phyloP scores from a whole-genome alignment of 441 rosid species.

The Pelargonium fulgidum region DNA sequence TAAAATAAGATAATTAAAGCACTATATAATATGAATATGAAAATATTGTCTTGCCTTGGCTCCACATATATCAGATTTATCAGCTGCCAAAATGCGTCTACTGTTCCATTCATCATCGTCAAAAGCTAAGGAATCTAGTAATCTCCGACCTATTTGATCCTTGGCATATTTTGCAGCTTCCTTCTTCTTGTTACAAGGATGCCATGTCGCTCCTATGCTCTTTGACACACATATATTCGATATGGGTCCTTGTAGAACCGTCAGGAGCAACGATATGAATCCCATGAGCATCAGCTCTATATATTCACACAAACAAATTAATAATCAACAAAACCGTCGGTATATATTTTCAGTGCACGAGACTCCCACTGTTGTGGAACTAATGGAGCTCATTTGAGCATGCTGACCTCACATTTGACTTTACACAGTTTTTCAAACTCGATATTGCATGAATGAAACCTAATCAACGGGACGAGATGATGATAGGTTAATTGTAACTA shows the following conservation, averaged over 20 bases:
- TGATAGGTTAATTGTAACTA: neutral
- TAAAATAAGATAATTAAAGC: neutral
- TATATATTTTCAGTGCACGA: too few relatives aligned
- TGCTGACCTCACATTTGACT: too few relatives aligned
- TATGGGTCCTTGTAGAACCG: conserved; percentile 40
- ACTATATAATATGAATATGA: neutral
- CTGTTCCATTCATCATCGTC: too few relatives aligned
- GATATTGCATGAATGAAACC: too few relatives aligned
- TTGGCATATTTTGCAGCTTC: neutral
- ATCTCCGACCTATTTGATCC: conserved; percentile 6
- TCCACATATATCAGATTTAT: conserved; percentile 43
- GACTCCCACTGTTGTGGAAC: too few relatives aligned
- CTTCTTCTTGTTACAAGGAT: conserved; percentile 39
- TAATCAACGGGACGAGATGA: too few relatives aligned
- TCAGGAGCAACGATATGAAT: conserved; percentile 75
- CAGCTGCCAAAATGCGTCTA: conserved; percentile 22
- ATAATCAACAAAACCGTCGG: neutral
- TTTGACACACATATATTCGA: conserved; percentile 49
- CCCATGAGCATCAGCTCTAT: conserved; percentile 89
- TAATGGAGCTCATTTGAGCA: too few relatives aligned
- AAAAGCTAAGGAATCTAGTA: too few relatives aligned
- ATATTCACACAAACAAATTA: neutral
- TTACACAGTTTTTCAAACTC: too few relatives aligned
- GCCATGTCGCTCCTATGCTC: conserved; percentile 51
- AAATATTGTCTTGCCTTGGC: conserved; percentile 29